Evolutionary conservation across 768 basidiomycete species (phyloP).

Genomic region (Scleroderma citrinum): DNA sequence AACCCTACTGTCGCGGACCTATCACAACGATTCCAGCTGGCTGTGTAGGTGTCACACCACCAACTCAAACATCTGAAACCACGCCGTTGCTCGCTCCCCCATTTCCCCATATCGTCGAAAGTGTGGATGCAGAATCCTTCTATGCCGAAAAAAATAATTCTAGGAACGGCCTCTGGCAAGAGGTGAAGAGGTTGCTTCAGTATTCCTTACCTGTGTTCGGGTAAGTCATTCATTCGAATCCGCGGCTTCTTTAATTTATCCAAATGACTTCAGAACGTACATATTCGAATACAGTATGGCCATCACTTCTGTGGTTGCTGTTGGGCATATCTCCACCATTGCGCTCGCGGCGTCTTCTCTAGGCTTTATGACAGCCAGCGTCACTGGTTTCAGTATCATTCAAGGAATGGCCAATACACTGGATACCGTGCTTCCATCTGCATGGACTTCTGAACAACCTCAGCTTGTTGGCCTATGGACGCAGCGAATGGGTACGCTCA

Average conservation of each 20-base stretch:
- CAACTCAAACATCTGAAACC: conserved; percentile 33
- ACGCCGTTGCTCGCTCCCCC: conserved; percentile 53
- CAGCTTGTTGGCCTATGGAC: conserved; percentile 85
- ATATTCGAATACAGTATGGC: conserved; percentile 83
- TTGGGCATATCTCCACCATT: conserved; percentile 86
- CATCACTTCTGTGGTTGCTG: conserved; percentile 79
- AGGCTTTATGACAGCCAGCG: conserved; percentile 72
- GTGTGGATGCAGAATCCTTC: conserved; percentile 21
- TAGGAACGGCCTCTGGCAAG: conserved; percentile 42
- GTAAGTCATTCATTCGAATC: conserved; percentile 35
- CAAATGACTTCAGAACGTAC: conserved; percentile 47
- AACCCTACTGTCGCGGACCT: background rate
- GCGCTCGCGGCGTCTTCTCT: conserved; percentile 81
- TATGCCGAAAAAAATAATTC: conserved; percentile 20
- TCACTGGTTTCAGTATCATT: conserved; percentile 54
- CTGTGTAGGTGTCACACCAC: background rate
- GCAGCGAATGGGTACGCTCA: conserved; percentile 72
- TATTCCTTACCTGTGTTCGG: conserved; percentile 73
- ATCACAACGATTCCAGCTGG: background rate
- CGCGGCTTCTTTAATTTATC: too few species aligned
- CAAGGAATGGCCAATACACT: conserved; percentile 82
- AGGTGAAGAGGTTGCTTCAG: conserved; percentile 49
- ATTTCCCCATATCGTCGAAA: conserved; percentile 49
- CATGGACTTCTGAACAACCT: conserved; percentile 88
- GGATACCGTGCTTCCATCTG: conserved; percentile 89